These are phyloP conservation scores for Trapa bicornis DNA, from an alignment of 345 rosid genomes.

Conservation along the genomic window DNA sequence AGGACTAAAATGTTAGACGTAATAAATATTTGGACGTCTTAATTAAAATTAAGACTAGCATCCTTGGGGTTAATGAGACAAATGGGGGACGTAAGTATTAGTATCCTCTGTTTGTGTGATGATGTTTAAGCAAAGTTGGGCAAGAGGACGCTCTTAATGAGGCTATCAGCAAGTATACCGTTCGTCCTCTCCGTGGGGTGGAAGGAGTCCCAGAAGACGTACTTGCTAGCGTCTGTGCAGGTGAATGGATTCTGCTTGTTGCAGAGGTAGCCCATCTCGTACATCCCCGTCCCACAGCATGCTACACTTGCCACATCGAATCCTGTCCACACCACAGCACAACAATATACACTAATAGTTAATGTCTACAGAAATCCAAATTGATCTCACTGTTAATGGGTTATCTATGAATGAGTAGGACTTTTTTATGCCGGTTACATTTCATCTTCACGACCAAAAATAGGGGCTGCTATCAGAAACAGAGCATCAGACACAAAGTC, in stretches of 20 bases:
- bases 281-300: conserved; percentile 52
- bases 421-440: too few relatives aligned
- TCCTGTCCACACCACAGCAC: conserved; percentile 19
- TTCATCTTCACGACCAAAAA: too few relatives aligned
- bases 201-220: conserved; percentile 40
- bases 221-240: conserved; percentile 38
- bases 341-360: neutral
- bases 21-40: too few relatives aligned
- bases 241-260: conserved; percentile 19
- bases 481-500: neutral
- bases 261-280: conserved; percentile 45
- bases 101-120: too few relatives aligned
- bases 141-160: conserved; percentile 10
- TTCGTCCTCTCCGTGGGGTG: conserved; percentile 32
- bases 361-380: too few relatives aligned
- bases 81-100: too few relatives aligned
- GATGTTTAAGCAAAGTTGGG: conserved; percentile 11
- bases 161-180: conserved; percentile 12
- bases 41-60: too few relatives aligned
- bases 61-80: too few relatives aligned
- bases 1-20: too few relatives aligned
- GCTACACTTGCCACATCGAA: conserved; percentile 23
- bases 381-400: too few relatives aligned
- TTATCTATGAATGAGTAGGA: too few relatives aligned
- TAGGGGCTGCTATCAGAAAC: too few relatives aligned